Conservation (phyloP, 2,329 filamentous ascomycete genomes). For the Onygenales sp. region DNA sequence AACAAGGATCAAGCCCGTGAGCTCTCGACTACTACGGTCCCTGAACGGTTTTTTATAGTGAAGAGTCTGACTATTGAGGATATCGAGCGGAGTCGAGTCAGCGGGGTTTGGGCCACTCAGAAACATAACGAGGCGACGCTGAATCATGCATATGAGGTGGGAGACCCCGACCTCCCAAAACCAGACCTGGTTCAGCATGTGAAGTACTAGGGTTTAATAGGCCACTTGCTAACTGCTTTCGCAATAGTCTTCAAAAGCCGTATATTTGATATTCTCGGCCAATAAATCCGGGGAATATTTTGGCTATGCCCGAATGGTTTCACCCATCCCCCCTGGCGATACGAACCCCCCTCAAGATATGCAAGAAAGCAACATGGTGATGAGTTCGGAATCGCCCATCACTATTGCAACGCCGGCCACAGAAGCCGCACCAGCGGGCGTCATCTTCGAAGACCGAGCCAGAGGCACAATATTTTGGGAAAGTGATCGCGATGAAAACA, state of each 20-base stretch:
- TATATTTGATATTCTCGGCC: conserved; percentile 89
- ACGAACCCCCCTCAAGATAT: conserved; percentile 52
- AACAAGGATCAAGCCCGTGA: neutral
- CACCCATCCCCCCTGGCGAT: conserved; percentile 70
- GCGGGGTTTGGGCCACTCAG: conserved; percentile 88
- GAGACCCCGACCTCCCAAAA: conserved; percentile 10
- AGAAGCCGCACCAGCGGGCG: conserved; percentile 66
- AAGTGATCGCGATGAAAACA: conserved; percentile 47
- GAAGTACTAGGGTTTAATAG: conserved; percentile 8
- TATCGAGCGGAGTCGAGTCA: conserved; percentile 76
- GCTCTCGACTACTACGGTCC: conserved; percentile 27
- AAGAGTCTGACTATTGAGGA: conserved; percentile 91
- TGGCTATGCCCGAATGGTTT: conserved; percentile 85
- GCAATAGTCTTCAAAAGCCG: conserved; percentile 62
- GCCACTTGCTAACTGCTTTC: conserved; percentile 1
- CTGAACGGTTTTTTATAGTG: conserved; percentile 80
- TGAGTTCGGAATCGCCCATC: conserved; percentile 59
- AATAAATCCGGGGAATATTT: conserved; percentile 98
- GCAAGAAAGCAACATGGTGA: conserved; percentile 24
- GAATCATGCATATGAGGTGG: conserved; percentile 73
- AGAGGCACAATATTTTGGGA: conserved; percentile 98
- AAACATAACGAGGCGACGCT: conserved; percentile 80
- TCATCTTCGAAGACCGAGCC: conserved; percentile 84
- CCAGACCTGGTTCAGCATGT: neutral
- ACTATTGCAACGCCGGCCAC: conserved; percentile 73